Conservation (phyloP, 129 eudicot species). For the Arctium minus region DNA sequence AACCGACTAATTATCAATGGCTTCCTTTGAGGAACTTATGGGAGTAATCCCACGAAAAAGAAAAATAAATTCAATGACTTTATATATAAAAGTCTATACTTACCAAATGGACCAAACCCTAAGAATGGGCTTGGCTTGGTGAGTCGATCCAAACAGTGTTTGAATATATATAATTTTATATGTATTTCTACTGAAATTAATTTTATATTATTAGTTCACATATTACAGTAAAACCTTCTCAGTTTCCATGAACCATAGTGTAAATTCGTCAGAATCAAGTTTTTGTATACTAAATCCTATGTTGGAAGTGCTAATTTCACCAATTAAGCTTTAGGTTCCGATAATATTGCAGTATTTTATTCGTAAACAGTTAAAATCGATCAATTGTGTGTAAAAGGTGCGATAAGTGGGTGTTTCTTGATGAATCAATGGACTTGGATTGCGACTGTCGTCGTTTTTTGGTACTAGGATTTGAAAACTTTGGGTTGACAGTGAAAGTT, state of each 20-base stretch:
- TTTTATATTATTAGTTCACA: neutral
- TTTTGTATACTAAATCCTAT: too few relatives aligned
- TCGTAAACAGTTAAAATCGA: neutral
- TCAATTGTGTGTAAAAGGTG: conserved; percentile 6
- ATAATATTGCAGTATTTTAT: neutral
- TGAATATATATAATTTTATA: too few relatives aligned
- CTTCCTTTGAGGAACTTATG: conserved; percentile 9
- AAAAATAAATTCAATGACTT: neutral
- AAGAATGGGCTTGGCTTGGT: neutral
- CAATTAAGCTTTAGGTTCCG: neutral
- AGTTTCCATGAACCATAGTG: too few relatives aligned
- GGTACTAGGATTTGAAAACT: neutral
- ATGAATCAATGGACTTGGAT: neutral
- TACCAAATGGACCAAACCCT: neutral
- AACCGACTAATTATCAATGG: neutral
- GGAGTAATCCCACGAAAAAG: neutral
- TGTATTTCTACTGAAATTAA: neutral
- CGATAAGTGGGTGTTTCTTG: conserved; percentile 4
- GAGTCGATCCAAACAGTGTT: neutral
- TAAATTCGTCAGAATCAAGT: too few relatives aligned
- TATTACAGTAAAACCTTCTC: neutral
- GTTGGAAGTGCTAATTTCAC: too few relatives aligned
- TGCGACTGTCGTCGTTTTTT: neutral
- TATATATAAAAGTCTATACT: neutral
- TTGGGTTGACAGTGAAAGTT: too few relatives aligned